These are phyloP conservation scores for Tolypocladium sp. DNA, from an alignment of 2,329 filamentous ascomycete genomes.

Conservation along the genomic window DNA sequence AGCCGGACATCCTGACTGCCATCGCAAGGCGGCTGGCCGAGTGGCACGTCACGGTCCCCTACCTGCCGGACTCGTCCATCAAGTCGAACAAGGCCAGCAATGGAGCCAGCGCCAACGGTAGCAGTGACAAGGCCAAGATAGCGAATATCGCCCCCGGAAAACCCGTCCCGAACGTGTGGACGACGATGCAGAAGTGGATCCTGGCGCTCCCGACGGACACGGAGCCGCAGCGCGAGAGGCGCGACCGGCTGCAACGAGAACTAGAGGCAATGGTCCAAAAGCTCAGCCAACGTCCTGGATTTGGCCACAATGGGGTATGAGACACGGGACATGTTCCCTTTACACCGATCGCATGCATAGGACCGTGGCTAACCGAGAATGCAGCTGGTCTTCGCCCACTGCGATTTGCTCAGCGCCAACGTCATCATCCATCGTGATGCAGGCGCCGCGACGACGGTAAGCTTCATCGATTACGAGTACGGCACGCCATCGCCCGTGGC, in stretches of 20 bases:
- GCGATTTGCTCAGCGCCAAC: constrained; percentile 92
- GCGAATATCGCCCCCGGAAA: constrained; percentile 53
- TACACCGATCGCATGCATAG: background rate
- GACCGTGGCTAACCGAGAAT: constrained; percentile 6
- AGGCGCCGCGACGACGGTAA: constrained; percentile 30
- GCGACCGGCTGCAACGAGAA: constrained; percentile 63
- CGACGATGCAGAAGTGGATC: constrained; percentile 94
- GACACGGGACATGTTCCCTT: background rate
- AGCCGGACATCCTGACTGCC: constrained; percentile 67
- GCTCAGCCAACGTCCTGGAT: constrained; percentile 66
- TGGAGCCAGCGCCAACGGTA: constrained; percentile 25
- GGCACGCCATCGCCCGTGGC: constrained; percentile 87
- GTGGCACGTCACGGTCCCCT: constrained; percentile 76
- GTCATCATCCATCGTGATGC: constrained; percentile 64
- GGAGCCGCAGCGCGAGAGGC: constrained; percentile 57
- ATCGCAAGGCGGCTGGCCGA: constrained; percentile 79
- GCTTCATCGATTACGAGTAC: constrained; percentile 98
- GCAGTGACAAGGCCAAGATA: constrained; percentile 29
- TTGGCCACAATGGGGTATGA: constrained; percentile 65
- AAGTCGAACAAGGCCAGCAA: constrained; percentile 13
- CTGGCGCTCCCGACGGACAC: constrained; percentile 69
- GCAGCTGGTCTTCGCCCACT: constrained; percentile 85
- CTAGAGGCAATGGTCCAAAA: constrained; percentile 59
- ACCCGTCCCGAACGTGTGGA: constrained; percentile 82
- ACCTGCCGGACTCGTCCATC: constrained; percentile 29